Conservation (phyloP, 306 rosid species). For the Sophora flavescens region DNA sequence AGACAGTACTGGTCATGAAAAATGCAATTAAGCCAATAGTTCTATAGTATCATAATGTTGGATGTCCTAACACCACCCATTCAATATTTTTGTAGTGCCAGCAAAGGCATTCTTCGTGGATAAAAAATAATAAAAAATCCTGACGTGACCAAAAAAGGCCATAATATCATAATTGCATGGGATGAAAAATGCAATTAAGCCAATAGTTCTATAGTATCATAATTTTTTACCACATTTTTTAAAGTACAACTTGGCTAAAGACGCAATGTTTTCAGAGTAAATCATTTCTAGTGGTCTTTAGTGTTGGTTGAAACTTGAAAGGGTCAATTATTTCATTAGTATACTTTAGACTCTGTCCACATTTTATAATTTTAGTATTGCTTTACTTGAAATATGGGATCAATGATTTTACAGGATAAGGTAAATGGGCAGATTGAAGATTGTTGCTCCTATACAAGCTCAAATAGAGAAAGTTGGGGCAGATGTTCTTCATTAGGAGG, state of each 20-base stretch:
- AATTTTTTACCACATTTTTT: neutral
- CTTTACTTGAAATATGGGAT: constrained; percentile 42
- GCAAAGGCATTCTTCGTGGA: neutral
- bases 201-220: neutral
- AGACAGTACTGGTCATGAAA: no score
- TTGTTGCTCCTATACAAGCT: constrained; percentile 92
- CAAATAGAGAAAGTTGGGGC: constrained; percentile 99
- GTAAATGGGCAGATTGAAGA: constrained; percentile 75
- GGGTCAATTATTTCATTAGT: neutral
- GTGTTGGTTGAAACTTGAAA: neutral
- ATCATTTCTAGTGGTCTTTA: neutral
- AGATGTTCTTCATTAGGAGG: constrained; percentile 97
- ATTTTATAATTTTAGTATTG: constrained; percentile 26
- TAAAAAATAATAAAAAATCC: no score
- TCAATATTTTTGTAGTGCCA: neutral
- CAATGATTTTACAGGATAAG: constrained; percentile 69
- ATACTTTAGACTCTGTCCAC: neutral
- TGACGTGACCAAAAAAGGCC: no score
- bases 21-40: no score
- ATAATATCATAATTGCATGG: no score
- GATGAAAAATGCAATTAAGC: no score
- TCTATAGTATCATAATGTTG: no score
- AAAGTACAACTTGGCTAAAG: neutral
- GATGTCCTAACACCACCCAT: neutral
- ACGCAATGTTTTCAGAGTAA: neutral